Evolutionary conservation across 2,329 filamentous ascomycete species (phyloP).

Genomic region (Raffaelea ambrosiae): DNA sequence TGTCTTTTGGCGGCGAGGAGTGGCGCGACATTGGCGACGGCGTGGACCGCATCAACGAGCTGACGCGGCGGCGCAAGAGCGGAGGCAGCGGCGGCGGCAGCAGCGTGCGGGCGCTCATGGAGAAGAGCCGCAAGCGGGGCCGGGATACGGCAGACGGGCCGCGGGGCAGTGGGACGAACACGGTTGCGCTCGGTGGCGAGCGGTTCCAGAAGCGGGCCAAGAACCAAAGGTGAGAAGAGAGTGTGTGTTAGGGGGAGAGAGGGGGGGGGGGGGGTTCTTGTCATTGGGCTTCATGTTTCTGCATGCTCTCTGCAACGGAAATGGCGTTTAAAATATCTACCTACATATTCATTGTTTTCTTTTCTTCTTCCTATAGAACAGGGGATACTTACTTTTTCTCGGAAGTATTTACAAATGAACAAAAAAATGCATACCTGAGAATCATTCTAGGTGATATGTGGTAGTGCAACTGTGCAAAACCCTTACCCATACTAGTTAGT

Average conservation of each 20-base stretch:
- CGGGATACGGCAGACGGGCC: conserved; percentile 61
- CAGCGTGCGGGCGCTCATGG: conserved; percentile 54
- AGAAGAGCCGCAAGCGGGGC: conserved; percentile 79
- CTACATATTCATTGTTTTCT: no score
- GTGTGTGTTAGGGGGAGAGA: conserved; percentile 34
- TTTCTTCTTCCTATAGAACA: no score
- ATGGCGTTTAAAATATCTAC: no score
- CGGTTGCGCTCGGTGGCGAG: conserved; percentile 58
- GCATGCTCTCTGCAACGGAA: no score
- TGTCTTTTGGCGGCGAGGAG: conserved; percentile 84
- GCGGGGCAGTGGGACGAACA: conserved; percentile 46
- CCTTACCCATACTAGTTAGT: no score
- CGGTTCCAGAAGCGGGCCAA: conserved; percentile 64
- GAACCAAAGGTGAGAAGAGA: conserved; percentile 28
- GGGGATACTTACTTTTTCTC: no score
- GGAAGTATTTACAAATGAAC: no score
- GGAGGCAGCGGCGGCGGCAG: conserved; percentile 40
- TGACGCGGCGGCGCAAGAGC: conserved; percentile 62
- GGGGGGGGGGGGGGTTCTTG: no score
- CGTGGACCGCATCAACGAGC: conserved; percentile 73
- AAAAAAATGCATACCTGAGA: no score
- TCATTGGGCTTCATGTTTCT: no score
- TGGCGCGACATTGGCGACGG: conserved; percentile 81
- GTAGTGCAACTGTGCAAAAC: no score
- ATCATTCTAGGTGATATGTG: no score